Evolutionary conservation across 1,284 basidiomycete species (phyloP), one percentile per base, ranked within the genome.

Genomic region (Cutaneotrichosporon sp.): DNA sequence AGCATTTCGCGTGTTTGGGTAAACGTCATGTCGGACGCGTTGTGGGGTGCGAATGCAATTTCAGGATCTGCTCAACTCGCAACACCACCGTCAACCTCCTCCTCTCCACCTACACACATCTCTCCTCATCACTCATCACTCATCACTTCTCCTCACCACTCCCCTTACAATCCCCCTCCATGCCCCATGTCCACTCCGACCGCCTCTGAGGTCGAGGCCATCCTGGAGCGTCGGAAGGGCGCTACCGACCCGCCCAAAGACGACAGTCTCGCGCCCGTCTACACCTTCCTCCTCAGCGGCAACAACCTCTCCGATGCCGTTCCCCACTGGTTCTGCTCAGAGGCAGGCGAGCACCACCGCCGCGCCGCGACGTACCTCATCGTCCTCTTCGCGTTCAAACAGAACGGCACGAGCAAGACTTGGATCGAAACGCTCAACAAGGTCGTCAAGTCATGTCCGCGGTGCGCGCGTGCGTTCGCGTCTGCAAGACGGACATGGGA

Each of bases 381-480:
- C 55, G 85, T 90, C 63, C 78, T 94, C 49, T 88, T 89, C 70
- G 91, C 91, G 4, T 94, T 91, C 69, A 81, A 85, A 29, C 62
- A 73, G 55, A 86, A 86, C 62, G 31, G 47, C 11, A 58, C 56
- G 6, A 54, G 43, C 62, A 52, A 56, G 47, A 31, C 31, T 3
- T 94, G 90, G 89, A 86, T 86, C 72, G 72, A 74, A 18, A 83
- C 81, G 61, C 75, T 92, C 53, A 80, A 82, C 52, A 67, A 66
- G 3, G 87, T 89, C 58, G 72, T 94, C 34, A 72, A 79, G 22
- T 77, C 81, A 2, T 95, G 92, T 69, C 79, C 83, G 45, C 81
- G 81, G 11, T 95, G 92, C 74, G 86, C 89, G 4, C 82, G 85
- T 65, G 84, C 81, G 1, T 82, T 92, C 58, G 84, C 87, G 59